Evolutionary conservation across 2,329 filamentous ascomycete species (phyloP), one percentile per base, ranked within the genome.

Genomic region (Fusarium neocosmosporiellum): DNA sequence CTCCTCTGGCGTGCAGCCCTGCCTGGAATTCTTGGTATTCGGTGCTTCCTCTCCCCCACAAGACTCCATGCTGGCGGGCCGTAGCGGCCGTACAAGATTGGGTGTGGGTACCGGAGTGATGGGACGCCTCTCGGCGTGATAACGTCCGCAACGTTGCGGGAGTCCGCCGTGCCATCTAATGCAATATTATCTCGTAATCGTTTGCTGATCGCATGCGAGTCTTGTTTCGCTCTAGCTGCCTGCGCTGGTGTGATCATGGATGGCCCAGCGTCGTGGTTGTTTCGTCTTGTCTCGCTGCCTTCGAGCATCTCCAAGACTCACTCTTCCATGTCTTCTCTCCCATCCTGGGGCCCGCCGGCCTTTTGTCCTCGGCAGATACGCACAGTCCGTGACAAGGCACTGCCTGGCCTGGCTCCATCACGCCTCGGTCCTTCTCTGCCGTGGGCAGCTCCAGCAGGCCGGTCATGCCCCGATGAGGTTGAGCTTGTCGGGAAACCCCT

Each of bases 61-160:
- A 63, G 65, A 69, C 71, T 74, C 69, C 71, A 63, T 77, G 67
- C 59, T 77, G 66, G 69, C 74, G 76, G 76, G 67, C 76, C 76
- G 76, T 66, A 75, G 74, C 72, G 70, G 73, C 75, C 72, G 66
- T 68, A 66, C 60, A 74, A 72, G 63, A 67, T 62, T 69, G 65
- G 37, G 22, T 73, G 74, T 71, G 70, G 63, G 66, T 70, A 75
- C 59, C 61, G 60, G 43, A 54, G 58, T 60, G 62, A 58, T 68
- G 64, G 69, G 66, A 66, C 63, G 48, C 37, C 34, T 58, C 53
- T n/a, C 59, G 66, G 41, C n/a, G 61, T 70, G 69, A 70, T 67
- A 72, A 70, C 67, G 58, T 66, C 61, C 37, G 48, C 46, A 63
- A 61, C 36, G 58, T 62, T 75, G 65, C 50, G 46, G 50, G 59